These are phyloP conservation scores for Clitopilus passeckerianus DNA, from an alignment of 768 basidiomycete genomes.

Conservation along the genomic window DNA sequence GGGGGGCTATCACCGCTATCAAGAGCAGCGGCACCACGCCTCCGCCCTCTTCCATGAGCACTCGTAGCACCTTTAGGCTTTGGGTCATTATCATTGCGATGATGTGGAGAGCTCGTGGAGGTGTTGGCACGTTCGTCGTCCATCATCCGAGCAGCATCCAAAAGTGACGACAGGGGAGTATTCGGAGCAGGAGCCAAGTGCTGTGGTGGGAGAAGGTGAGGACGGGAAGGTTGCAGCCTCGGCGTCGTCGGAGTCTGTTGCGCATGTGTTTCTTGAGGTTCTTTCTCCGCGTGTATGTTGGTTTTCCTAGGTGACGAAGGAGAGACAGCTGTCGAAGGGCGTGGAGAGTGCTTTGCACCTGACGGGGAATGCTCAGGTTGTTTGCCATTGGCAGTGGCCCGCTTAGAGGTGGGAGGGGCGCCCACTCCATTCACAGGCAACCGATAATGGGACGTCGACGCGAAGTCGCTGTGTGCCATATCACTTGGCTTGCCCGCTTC, in stretches of 20 bases:
- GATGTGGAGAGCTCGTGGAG: slow-evolving; percentile 1
- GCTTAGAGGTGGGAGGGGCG: neutral
- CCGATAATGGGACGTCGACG: neutral
- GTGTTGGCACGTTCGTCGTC: slow-evolving; percentile 30
- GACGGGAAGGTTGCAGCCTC: neutral
- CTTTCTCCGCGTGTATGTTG: too few relatives aligned
- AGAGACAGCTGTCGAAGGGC: too few relatives aligned
- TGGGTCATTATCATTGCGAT: neutral
- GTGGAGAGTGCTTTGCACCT: neutral
- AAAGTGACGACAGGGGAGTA: slow-evolving; percentile 52
- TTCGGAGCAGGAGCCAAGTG: neutral
- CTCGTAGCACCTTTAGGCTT: neutral
- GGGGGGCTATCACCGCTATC: slow-evolving; percentile 29
- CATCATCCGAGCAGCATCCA: slow-evolving; percentile 54
- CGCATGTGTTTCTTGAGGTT: too few relatives aligned
- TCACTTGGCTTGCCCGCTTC: neutral
- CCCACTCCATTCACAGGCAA: neutral
- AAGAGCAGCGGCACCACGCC: slow-evolving; percentile 14
- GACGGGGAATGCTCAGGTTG: neutral
- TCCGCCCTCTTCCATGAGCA: slow-evolving; percentile 6
- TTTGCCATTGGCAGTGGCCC: neutral
- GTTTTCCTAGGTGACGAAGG: too few relatives aligned
- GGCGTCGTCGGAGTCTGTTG: neutral
- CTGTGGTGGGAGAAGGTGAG: slow-evolving; percentile 13
- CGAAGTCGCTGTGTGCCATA: neutral